Conservation (phyloP, 2,329 filamentous ascomycete species). For the Corniculantispora saksenae region DNA sequence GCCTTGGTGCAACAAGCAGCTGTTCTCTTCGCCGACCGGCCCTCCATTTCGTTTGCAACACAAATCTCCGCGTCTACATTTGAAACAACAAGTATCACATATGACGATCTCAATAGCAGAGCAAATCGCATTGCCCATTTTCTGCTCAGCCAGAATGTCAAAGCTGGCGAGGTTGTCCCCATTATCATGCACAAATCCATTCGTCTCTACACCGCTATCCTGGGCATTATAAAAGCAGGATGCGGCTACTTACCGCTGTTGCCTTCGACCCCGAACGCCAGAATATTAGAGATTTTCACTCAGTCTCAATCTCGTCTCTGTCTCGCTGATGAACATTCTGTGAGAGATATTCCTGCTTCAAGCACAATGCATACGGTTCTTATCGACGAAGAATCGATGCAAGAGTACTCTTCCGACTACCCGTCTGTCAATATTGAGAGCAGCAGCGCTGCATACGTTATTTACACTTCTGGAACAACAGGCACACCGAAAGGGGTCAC, state of each 20-base stretch:
- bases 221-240: conserved; percentile 73
- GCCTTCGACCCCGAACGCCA: conserved; percentile 65
- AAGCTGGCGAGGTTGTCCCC: conserved; percentile 62
- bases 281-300: conserved; percentile 61
- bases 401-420: conserved; percentile 37
- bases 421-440: conserved; percentile 40
- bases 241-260: conserved; percentile 79
- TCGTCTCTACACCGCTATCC: conserved; percentile 70
- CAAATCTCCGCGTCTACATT: conserved; percentile 4
- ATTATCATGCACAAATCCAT: conserved; percentile 78
- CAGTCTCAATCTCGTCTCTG: conserved; percentile 56
- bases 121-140: conserved; percentile 64
- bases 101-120: conserved; percentile 60
- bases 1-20: conserved; percentile 57
- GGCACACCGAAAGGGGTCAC: conserved; percentile 78
- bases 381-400: conserved; percentile 32
- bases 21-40: background rate
- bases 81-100: conserved; percentile 55
- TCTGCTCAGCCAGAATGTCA: conserved; percentile 49
- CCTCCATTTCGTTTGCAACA: conserved; percentile 15
- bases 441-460: conserved; percentile 68
- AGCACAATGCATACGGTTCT: conserved; percentile 32
- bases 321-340: conserved; percentile 39
- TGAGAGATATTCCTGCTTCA: conserved; percentile 20
- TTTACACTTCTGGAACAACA: conserved; percentile 84